Conservation (phyloP, 75 land plant genomes). For the Azolla pinnata region DNA sequence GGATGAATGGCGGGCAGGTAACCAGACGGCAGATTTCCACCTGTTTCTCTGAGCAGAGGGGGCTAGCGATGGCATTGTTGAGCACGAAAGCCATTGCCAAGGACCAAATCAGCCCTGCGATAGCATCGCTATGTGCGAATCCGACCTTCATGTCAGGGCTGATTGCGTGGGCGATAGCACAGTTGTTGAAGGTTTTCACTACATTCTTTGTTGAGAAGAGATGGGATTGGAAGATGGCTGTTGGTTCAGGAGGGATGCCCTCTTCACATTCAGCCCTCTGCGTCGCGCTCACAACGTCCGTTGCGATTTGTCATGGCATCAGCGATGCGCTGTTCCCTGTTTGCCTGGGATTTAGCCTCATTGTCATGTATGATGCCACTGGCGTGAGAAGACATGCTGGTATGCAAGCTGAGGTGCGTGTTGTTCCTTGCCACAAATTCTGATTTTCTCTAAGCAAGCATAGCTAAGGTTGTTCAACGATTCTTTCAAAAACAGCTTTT, state of each 20-base stretch:
- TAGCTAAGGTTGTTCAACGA: too few relatives aligned
- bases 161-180: slow-evolving; percentile 75
- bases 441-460: background rate
- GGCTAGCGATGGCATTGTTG: slow-evolving; percentile 49
- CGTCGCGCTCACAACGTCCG: slow-evolving; percentile 71
- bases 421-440: background rate
- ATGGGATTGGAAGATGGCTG: slow-evolving; percentile 60
- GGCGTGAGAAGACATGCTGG: slow-evolving; percentile 91
- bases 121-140: slow-evolving; percentile 55
- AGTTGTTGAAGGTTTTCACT: slow-evolving; percentile 56
- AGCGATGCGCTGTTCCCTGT: slow-evolving; percentile 81
- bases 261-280: slow-evolving; percentile 89
- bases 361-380: slow-evolving; percentile 95
- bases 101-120: slow-evolving; percentile 50
- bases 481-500: too few relatives aligned
- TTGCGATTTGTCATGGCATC: slow-evolving; percentile 80
- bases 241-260: slow-evolving; percentile 92
- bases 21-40: background rate
- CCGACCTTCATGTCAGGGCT: slow-evolving; percentile 85
- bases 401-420: slow-evolving; percentile 72
- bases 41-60: slow-evolving; percentile 12
- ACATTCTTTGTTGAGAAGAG: slow-evolving; percentile 65
- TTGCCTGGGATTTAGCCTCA: slow-evolving; percentile 76
- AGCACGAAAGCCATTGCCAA: slow-evolving; percentile 59
- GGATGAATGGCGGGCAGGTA: background rate